phyloP scores from a whole-genome alignment of 305 asterid genomes.

The Solanum hybrid region DNA sequence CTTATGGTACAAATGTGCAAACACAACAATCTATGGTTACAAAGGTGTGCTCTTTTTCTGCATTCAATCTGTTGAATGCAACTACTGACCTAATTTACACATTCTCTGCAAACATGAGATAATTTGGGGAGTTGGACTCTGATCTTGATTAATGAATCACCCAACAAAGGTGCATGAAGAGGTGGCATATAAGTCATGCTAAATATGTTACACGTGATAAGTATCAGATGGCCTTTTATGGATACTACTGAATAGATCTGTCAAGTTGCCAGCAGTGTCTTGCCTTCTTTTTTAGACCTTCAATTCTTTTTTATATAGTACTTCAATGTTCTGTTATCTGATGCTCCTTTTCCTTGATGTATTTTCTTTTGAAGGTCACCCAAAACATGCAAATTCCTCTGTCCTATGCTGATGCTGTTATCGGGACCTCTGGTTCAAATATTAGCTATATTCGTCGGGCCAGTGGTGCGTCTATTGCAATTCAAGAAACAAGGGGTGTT shows the following conservation, averaged over 20 bases:
- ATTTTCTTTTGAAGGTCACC: conserved; percentile 37
- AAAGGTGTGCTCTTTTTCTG: conserved; percentile 27
- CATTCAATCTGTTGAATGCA: not conserved
- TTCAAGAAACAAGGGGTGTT: conserved; percentile 63
- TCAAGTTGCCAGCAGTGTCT: not conserved
- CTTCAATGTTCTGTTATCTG: conserved; percentile 3
- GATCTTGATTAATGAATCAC: not conserved
- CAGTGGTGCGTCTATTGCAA: conserved; percentile 76
- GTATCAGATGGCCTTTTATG: not conserved
- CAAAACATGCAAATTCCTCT: conserved; percentile 73
- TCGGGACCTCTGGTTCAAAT: conserved; percentile 69
- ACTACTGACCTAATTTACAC: not conserved
- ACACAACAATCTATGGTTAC: conserved; percentile 40
- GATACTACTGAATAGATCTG: not conserved
- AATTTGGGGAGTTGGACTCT: not conserved
- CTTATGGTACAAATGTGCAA: conserved; percentile 7
- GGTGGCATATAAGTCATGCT: not conserved
- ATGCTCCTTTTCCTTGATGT: not conserved
- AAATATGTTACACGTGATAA: not conserved
- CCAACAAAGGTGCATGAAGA: not conserved
- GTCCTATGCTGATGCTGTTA: conserved; percentile 69
- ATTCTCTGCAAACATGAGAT: not conserved
- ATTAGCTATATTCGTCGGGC: conserved; percentile 80
- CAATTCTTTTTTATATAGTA: not conserved
- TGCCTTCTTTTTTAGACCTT: not conserved